Evolutionary conservation across 2,329 filamentous ascomycete genomes (phyloP).

Genomic region (Phaeosphaeriaceae sp.): DNA sequence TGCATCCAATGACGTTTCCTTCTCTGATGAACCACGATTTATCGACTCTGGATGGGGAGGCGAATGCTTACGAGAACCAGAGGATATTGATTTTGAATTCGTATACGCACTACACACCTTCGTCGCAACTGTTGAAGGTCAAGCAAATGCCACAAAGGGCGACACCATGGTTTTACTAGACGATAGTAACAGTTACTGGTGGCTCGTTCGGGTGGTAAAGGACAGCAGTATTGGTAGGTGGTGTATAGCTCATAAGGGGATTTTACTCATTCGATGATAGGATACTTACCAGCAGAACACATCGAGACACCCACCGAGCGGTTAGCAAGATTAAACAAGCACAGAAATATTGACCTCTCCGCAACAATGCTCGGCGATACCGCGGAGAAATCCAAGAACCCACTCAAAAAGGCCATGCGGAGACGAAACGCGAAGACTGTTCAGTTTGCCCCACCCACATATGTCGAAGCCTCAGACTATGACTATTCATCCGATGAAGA

Average conservation of each 20-base stretch:
- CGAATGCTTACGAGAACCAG: constrained; percentile 89
- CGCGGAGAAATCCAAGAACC: constrained; percentile 80
- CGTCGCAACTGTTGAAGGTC: constrained; percentile 95
- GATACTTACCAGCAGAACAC: constrained; percentile 95
- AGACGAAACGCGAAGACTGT: constrained; percentile 85
- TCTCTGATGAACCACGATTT: constrained; percentile 65
- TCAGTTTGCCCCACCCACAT: constrained; percentile 82
- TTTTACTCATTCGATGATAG: constrained; percentile 56
- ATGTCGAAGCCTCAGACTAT: constrained; percentile 84
- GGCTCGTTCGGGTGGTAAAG: constrained; percentile 95
- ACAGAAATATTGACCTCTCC: constrained; percentile 90
- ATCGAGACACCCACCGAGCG: constrained; percentile 98
- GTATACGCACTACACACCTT: constrained; percentile 98
- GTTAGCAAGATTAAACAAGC: constrained; percentile 92
- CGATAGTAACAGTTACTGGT: constrained; percentile 99
- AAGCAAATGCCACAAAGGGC: constrained; percentile 97
- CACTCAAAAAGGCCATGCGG: constrained; percentile 82
- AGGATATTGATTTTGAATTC: constrained; percentile 99
- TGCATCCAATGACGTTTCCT: constrained; percentile 66
- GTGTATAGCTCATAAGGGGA: background rate
- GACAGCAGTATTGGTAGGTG: constrained; percentile 86
- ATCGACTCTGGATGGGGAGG: constrained; percentile 75
- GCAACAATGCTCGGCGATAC: constrained; percentile 75
- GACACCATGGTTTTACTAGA: constrained; percentile 98
- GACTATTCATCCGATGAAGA: constrained; percentile 87